A percentile compares a stretch with the other conserved stretches of the same genome.
Conservation (phyloP, 768 basidiomycete genomes). For the Amanita molliuscula region DNA sequence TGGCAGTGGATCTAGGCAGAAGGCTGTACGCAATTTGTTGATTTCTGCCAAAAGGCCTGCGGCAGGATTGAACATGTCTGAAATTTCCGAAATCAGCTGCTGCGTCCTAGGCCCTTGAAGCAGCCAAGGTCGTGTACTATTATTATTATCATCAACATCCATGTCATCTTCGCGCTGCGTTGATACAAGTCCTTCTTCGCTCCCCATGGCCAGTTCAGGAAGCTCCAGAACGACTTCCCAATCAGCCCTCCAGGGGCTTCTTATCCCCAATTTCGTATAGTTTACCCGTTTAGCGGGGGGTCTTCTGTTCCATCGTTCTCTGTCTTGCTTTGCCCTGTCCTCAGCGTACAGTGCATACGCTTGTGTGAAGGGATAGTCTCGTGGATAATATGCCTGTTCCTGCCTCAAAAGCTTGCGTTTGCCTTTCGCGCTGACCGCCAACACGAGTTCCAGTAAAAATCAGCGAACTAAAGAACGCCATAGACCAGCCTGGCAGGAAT, state of each 20-base stretch:
- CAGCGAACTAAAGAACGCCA: conserved; percentile 82
- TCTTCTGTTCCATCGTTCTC: conserved; percentile 59
- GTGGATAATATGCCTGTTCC: conserved; percentile 66
- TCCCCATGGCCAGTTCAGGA: conserved; percentile 2
- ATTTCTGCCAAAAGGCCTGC: conserved; percentile 41
- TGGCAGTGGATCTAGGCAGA: conserved; percentile 32
- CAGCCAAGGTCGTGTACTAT: conserved; percentile 48
- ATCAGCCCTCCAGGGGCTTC: conserved; percentile 67
- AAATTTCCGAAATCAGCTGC: conserved; percentile 31
- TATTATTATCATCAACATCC: conserved; percentile 10
- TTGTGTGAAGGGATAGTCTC: conserved; percentile 57
- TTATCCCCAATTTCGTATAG: conserved; percentile 50
- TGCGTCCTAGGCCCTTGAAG: conserved; percentile 46
- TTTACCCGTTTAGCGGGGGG: conserved; percentile 84
- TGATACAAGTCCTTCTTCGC: conserved; percentile 29
- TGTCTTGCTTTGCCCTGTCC: conserved; percentile 41
- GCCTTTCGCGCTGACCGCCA: conserved; percentile 76
- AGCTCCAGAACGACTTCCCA: conserved; percentile 68
- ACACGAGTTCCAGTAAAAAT: conserved; percentile 76
- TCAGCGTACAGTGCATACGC: conserved; percentile 43
- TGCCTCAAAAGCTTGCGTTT: conserved; percentile 76
- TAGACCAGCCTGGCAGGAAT: conserved; percentile 85
- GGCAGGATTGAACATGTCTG: conserved; percentile 28
- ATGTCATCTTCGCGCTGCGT: conserved; percentile 45
- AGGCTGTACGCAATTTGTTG: conserved; percentile 49